Conservation (phyloP, 176 grass and related monocot genomes). For the Themeda triandra region DNA sequence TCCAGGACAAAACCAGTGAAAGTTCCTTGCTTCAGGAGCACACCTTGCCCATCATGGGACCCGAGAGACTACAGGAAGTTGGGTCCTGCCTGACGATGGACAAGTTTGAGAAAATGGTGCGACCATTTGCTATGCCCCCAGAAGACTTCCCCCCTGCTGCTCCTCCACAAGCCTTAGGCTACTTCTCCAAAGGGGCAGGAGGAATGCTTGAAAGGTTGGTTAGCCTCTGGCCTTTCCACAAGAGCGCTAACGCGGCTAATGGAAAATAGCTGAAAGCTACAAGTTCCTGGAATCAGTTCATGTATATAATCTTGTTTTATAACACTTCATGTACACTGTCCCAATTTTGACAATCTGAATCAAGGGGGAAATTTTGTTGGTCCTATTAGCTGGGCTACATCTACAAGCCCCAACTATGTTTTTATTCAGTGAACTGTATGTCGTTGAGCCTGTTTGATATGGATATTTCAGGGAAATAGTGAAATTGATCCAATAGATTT, state of each 20-base stretch:
- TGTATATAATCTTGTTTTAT: slow-evolving; percentile 29
- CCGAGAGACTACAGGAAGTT: slow-evolving; percentile 88
- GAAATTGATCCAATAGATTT: neutral
- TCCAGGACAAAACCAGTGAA: slow-evolving; percentile 72
- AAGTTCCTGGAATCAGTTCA: neutral
- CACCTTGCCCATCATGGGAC: slow-evolving; percentile 91
- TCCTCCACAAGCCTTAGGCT: slow-evolving; percentile 67
- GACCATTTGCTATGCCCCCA: slow-evolving; percentile 88
- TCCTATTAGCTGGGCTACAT: neutral
- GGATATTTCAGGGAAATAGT: neutral
- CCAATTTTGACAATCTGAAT: slow-evolving; percentile 35
- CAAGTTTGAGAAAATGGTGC: slow-evolving; percentile 96
- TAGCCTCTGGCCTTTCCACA: slow-evolving; percentile 88
- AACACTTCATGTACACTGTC: neutral
- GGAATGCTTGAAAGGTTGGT: slow-evolving; percentile 71
- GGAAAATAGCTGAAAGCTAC: slow-evolving; percentile 29
- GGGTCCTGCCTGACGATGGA: slow-evolving; percentile 77
- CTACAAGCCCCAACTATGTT: neutral
- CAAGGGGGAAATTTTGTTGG: neutral
- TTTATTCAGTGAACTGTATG: neutral
- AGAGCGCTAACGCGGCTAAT: slow-evolving; percentile 5
- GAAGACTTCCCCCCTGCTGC: slow-evolving; percentile 86
- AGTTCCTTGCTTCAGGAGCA: slow-evolving; percentile 84
- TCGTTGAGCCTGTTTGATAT: neutral
- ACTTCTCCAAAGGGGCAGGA: slow-evolving; percentile 71